Conservation (phyloP, 257 asterid genomes). For the Nyctanthes arbortristis region DNA sequence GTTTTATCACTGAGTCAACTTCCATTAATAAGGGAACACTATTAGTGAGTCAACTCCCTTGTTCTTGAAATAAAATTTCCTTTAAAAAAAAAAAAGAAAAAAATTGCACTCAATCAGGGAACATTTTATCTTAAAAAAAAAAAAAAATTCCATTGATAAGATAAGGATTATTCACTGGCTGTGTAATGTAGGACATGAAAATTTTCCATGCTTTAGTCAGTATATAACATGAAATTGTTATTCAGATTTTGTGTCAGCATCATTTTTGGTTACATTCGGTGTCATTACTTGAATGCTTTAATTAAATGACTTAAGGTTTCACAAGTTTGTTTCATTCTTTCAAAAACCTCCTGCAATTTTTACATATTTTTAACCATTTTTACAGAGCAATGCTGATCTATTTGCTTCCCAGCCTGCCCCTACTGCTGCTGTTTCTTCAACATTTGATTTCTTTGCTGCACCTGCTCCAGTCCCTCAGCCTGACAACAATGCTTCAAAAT, state of each 20-base stretch:
- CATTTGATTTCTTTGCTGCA: slow-evolving; percentile 69
- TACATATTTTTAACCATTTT: slow-evolving; percentile 18
- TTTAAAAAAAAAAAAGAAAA: no score
- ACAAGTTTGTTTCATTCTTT: not conserved
- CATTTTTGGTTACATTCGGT: not conserved
- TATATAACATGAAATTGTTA: not conserved
- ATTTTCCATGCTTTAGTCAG: no score
- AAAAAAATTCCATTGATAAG: no score
- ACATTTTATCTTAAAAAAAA: no score
- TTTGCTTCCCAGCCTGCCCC: slow-evolving; percentile 70
- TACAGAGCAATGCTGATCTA: slow-evolving; percentile 65
- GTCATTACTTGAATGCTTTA: not conserved
- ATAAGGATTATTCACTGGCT: no score
- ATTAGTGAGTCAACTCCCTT: no score
- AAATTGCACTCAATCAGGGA: no score
- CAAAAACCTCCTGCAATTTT: slow-evolving; percentile 16
- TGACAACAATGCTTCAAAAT: slow-evolving; percentile 38
- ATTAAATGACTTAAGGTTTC: not conserved
- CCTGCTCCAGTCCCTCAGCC: slow-evolving; percentile 55
- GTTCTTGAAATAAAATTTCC: no score
- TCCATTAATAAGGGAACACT: no score
- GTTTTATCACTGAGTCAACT: not conserved
- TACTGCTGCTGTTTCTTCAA: slow-evolving; percentile 46
- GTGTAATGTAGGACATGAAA: no score
- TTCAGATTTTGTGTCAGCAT: not conserved